Evolutionary conservation across 192 early-diverging fungal species (phyloP).

Genomic region (Spizellomyces punctatus): DNA sequence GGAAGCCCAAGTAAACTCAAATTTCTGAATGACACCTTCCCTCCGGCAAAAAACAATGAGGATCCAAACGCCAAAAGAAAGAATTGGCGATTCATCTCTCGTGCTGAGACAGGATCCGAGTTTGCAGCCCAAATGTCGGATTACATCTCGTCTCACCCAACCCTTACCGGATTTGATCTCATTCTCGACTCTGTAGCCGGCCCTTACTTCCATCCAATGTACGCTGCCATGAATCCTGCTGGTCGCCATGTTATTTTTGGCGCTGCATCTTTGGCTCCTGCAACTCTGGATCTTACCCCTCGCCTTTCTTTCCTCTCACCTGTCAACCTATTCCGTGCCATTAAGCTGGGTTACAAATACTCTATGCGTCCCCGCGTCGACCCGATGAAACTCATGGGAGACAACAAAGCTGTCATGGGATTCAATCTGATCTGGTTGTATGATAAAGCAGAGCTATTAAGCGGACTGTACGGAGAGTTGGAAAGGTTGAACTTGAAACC

Average conservation of each 20-base stretch:
- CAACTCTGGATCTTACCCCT: background rate
- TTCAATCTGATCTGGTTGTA: conserved; percentile 27
- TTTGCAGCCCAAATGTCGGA: background rate
- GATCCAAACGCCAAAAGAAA: background rate
- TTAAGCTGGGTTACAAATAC: conserved; percentile 18
- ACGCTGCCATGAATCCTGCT: conserved; percentile 14
- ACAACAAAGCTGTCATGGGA: conserved; percentile 26
- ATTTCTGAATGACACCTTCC: conserved; percentile 16
- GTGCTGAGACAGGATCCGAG: background rate
- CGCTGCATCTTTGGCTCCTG: conserved; percentile 13
- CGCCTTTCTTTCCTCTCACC: conserved; percentile 5
- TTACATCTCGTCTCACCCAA: conserved; percentile 1
- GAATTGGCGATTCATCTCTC: conserved; percentile 19
- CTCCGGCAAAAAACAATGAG: background rate
- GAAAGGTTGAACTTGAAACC: conserved; percentile 7
- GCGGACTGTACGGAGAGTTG: conserved; percentile 10
- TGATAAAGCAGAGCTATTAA: conserved; percentile 16
- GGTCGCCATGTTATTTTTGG: conserved; percentile 22
- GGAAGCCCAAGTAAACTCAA: conserved; percentile 15
- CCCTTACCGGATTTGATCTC: conserved; percentile 13
- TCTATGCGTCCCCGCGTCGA: conserved; percentile 14
- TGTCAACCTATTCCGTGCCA: conserved; percentile 9
- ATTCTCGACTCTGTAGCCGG: conserved; percentile 16
- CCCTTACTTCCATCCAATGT: conserved; percentile 14
- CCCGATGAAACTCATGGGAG: conserved; percentile 16